phyloP scores from a whole-genome alignment of 2,329 filamentous ascomycete genomes.

The Pyrenochaeta sp. region DNA sequence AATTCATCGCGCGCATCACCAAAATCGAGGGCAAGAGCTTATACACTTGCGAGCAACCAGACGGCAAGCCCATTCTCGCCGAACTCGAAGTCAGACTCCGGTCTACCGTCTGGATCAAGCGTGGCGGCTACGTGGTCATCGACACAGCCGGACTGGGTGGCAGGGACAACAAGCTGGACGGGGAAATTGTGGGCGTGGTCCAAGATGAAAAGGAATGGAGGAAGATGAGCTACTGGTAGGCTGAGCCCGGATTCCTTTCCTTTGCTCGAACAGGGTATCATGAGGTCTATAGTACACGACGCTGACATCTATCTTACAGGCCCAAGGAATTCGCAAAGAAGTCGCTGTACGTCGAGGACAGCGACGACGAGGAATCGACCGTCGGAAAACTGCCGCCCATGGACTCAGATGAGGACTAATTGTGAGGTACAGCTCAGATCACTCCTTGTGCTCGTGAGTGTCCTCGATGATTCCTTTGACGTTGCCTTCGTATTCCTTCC shows the following conservation, averaged over 20 bases:
- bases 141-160: slow-evolving; percentile 72
- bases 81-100: slow-evolving; percentile 87
- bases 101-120: slow-evolving; percentile 91
- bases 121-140: slow-evolving; percentile 85
- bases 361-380: slow-evolving; percentile 78
- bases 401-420: slow-evolving; percentile 71
- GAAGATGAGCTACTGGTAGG: slow-evolving; percentile 82
- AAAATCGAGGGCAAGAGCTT: slow-evolving; percentile 89
- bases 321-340: slow-evolving; percentile 78
- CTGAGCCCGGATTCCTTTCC: slow-evolving; percentile 8
- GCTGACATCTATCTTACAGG: slow-evolving; percentile 59
- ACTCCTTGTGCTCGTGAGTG: slow-evolving; percentile 44
- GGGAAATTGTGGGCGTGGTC: slow-evolving; percentile 93
- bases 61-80: slow-evolving; percentile 70
- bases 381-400: slow-evolving; percentile 86
- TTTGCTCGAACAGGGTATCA: slow-evolving; percentile 28
- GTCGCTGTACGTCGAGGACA: slow-evolving; percentile 65
- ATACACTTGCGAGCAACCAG: slow-evolving; percentile 78
- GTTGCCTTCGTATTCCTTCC: slow-evolving; percentile 51
- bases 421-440: background rate
- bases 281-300: slow-evolving; percentile 16
- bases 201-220: slow-evolving; percentile 91
- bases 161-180: slow-evolving; percentile 77
- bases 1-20: slow-evolving; percentile 77
- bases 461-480: slow-evolving; percentile 34